These are phyloP conservation scores for Suillus discolor DNA, from an alignment of 768 basidiomycete genomes.

Conservation along the genomic window DNA sequence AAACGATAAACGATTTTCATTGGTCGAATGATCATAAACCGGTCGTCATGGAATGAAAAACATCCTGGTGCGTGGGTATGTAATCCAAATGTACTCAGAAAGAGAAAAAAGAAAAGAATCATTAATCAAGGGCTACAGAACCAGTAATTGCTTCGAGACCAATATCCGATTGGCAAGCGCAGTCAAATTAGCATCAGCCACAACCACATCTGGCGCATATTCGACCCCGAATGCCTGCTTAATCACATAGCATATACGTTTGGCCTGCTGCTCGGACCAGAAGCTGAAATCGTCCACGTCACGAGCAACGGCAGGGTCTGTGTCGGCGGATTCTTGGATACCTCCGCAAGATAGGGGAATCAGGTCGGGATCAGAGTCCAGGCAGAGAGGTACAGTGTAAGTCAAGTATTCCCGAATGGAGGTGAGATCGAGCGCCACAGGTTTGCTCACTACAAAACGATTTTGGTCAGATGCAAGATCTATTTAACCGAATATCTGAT, in stretches of 20 bases:
- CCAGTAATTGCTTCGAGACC: conserved; percentile 66
- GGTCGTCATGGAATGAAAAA: conserved; percentile 4
- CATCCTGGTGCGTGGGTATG: neutral
- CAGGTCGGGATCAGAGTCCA: conserved; percentile 84
- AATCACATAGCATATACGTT: conserved; percentile 79
- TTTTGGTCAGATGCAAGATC: conserved; percentile 9
- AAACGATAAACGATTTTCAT: no score
- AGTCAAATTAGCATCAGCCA: conserved; percentile 93
- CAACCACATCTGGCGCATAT: conserved; percentile 84
- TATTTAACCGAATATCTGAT: neutral
- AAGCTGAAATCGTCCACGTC: conserved; percentile 95
- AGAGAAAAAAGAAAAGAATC: conserved; percentile 11
- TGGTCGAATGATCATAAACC: neutral
- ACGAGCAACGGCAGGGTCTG: conserved; percentile 39
- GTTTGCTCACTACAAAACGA: conserved; percentile 62
- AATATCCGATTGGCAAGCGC: conserved; percentile 83
- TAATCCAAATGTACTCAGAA: neutral
- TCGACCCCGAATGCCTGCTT: conserved; percentile 87
- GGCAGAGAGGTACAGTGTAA: conserved; percentile 81
- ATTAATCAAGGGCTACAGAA: conserved; percentile 17
- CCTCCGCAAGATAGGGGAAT: conserved; percentile 70
- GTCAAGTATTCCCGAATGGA: conserved; percentile 68
- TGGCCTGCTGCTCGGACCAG: conserved; percentile 90
- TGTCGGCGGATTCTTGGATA: conserved; percentile 24
- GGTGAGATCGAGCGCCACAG: conserved; percentile 60